Evolutionary conservation across 177 flowering plant species (phyloP), one percentile per base, ranked within the genome.

Genomic region (Vitis hybrid): DNA sequence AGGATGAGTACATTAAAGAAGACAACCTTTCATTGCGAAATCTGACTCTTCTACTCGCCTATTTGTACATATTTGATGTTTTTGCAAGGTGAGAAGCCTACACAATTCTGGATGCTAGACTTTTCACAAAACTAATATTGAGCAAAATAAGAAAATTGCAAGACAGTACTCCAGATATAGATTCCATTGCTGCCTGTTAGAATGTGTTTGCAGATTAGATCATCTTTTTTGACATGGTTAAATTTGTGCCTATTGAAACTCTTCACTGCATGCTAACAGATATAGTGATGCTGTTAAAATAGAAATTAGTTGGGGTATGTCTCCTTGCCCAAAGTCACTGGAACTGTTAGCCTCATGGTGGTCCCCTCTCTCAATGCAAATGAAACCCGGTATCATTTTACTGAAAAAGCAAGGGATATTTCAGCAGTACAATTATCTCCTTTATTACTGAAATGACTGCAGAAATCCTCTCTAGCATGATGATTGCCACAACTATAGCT

Each of bases 1-100:
- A 95, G 99, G 90, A 83, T 35, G 91, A 90, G 78, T 87, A 84
- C 71, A 56, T 7, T 62, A 86, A 91, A 75, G 87, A 86, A 69
- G 98, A 95, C 77, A 82, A 83, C 73, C 85, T 93, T 73, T 93
- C 97, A 32, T 70, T 90, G 83, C 81, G 94, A 65, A 91, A 93
- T 73, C 80, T 93, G 69, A 86, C 91, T 66, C 97, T 95, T 73
- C 74, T 95, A 9, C 84, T 95, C 30, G 91, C 91, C 46, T 86
- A 91, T 66, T 76, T 95, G 69, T 91, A 83, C 79, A 80, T 87
- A 66, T 93, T 89, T 84, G 99, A 93, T 64, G 91, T 95, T 79
- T 95, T 89, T 72, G 84, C 97, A 59, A 86, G 99, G 99, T 95
- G 69, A 24, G 75, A 71, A 57, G 17, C 64, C 54, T 63, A 46